These are phyloP conservation scores for Barbarea vulgaris DNA, from an alignment of 345 rosid genomes.

Conservation along the genomic window DNA sequence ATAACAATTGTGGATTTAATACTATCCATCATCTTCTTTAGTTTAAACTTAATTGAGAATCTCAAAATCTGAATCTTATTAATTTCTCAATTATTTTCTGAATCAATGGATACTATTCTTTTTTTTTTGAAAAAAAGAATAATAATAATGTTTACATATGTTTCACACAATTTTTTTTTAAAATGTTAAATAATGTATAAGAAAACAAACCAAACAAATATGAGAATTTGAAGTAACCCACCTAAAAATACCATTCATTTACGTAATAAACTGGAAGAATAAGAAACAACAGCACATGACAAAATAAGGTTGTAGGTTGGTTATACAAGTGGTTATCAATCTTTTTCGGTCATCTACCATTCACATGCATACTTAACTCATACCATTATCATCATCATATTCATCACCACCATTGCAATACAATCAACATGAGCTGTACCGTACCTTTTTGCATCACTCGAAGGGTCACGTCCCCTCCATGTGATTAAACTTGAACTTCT, in stretches of 20 bases:
- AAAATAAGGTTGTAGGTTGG: slow-evolving; percentile 7
- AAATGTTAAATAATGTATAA: background rate
- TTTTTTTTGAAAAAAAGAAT: too few species aligned
- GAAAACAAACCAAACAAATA: background rate
- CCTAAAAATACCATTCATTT: background rate
- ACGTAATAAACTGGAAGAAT: background rate
- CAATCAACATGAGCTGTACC: slow-evolving; percentile 19
- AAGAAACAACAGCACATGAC: background rate
- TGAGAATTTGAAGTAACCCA: background rate
- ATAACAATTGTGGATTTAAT: background rate
- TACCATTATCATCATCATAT: background rate
- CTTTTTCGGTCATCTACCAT: slow-evolving; percentile 25
- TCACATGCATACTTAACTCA: slow-evolving; percentile 31
- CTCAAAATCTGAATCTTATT: background rate
- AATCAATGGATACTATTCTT: background rate
- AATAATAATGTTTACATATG: background rate
- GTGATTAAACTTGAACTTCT: background rate
- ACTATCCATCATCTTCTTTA: background rate
- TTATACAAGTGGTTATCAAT: slow-evolving; percentile 22
- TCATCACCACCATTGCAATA: background rate
- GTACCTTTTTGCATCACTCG: slow-evolving; percentile 11
- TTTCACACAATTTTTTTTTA: background rate
- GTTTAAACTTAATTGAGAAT: background rate
- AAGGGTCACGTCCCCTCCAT: background rate
- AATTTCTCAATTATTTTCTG: background rate